Conservation (phyloP, 1,139 yeast genomes). For the Pichia sp. region DNA sequence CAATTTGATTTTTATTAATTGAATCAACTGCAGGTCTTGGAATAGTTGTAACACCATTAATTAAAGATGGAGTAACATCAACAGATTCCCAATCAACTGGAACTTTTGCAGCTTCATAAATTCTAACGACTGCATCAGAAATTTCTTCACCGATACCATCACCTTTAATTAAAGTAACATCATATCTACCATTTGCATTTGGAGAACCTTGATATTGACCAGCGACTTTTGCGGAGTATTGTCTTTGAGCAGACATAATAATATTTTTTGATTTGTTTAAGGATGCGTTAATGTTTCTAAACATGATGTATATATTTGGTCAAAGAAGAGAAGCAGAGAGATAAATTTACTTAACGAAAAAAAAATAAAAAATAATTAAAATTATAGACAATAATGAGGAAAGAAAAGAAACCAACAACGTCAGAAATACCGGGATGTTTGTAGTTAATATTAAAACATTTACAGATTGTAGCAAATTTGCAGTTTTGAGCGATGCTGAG, state of each 20-base stretch:
- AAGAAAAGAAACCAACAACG: too few species aligned
- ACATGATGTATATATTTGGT: constrained; percentile 12
- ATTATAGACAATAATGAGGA: too few species aligned
- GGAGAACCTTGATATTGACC: constrained; percentile 55
- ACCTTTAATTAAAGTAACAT: constrained; percentile 95
- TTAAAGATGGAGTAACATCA: constrained; percentile 88
- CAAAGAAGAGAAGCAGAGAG: neutral
- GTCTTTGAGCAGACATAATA: constrained; percentile 25
- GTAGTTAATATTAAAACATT: too few species aligned
- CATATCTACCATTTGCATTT: constrained; percentile 67
- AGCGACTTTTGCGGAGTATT: constrained; percentile 38
- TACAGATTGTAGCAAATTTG: too few species aligned
- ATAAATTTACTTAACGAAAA: neutral
- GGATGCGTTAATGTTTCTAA: constrained; percentile 15
- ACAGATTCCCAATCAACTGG: constrained; percentile 98
- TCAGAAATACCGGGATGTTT: too few species aligned
- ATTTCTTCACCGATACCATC: constrained; percentile 98
- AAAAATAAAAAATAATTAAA: too few species aligned
- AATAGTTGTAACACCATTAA: constrained; percentile 90
- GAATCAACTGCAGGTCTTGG: constrained; percentile 91
- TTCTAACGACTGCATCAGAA: constrained; percentile 85
- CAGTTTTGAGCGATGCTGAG: too few species aligned
- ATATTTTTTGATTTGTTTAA: constrained; percentile 14
- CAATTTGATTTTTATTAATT: constrained; percentile 87
- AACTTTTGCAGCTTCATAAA: constrained; percentile 86